Base-by-base conservation (phyloP, 163 green algal species). In the Chlamydomonas reinhardtii region DNA sequence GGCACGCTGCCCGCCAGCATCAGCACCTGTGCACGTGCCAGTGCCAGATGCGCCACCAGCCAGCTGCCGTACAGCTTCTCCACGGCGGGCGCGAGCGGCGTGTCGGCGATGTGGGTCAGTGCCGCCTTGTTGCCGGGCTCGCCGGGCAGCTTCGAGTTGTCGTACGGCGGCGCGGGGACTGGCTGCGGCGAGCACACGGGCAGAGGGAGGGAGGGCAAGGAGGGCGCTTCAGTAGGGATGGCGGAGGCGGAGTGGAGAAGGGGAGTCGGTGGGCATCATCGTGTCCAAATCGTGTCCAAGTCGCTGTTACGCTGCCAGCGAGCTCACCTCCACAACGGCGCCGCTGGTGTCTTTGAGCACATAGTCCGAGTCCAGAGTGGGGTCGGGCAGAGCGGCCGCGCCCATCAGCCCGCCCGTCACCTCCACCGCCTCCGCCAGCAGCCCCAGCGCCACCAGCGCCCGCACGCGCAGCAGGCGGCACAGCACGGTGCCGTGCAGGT, bases 31-130 rank as follows among this genome's bases (percentile, higher is more conserved):
- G 88, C 83, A 4, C 88, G 80, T 2, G 82, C 80, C 22, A 92
- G 64, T 1, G 81, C 39, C 32, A 93, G 61, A 52, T 91, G 87
- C 24, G 84, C 91, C 34, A 89, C 88, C 56, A 87, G 66, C 91
- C 91, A 94, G n/a, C 48, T 79, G 43, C 91, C 91, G 78, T 94
- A 94, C 77, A 87, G 74, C 24, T 34, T 64, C 64, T 88, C 85
- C 32, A 94, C 83, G 16, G 78, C 52, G 0, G 78, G n/a, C 2
- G 69, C 82, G 70, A 93, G 76, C 25, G 61, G 66, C 31, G 76
- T 86, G 20, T 88, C 87, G 17, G 62, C 78, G 24, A 94, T 65
- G 37, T 66, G 62, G 22, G 37, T 15, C 71, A 87, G 72, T 11
- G 80, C 65, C 14, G 74, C 76, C 56, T 82, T 76, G 83, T 94